These are phyloP conservation scores for Termitomyces sp. DNA, from an alignment of 768 basidiomycete genomes.

Conservation along the genomic window DNA sequence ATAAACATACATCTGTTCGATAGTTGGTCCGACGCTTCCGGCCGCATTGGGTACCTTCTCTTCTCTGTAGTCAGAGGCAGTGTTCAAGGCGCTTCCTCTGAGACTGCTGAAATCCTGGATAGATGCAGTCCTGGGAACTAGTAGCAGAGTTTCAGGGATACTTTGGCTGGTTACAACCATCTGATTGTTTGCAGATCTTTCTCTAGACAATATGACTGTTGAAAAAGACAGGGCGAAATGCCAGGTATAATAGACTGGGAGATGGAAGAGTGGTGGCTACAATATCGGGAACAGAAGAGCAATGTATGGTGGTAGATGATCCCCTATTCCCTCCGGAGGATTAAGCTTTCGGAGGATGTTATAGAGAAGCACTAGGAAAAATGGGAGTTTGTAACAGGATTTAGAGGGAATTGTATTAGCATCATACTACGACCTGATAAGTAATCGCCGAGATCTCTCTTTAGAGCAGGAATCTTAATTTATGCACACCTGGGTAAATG, in stretches of 20 bases:
- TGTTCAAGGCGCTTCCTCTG: neutral
- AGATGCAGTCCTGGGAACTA: neutral
- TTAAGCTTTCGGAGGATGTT: neutral
- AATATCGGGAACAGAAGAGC: conserved; percentile 18
- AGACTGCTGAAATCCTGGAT: neutral
- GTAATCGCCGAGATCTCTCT: neutral
- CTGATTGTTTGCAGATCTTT: neutral
- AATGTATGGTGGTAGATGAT: neutral
- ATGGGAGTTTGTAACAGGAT: neutral
- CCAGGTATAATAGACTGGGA: conserved; percentile 19
- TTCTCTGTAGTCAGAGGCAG: neutral
- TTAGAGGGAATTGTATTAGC: neutral
- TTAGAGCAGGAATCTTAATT: neutral
- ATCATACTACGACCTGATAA: neutral
- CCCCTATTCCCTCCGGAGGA: neutral
- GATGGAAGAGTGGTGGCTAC: conserved; percentile 15
- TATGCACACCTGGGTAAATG: too few relatives aligned
- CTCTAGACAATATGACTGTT: neutral
- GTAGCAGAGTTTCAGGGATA: neutral
- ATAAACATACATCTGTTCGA: neutral
- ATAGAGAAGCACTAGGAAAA: neutral
- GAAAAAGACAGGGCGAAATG: conserved; percentile 6
- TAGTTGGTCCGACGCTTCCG: neutral
- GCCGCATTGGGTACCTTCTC: neutral
- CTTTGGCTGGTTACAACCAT: neutral